Base-by-base conservation (phyloP, 2,329 filamentous ascomycete species). In the Stylonectria norvegica region DNA sequence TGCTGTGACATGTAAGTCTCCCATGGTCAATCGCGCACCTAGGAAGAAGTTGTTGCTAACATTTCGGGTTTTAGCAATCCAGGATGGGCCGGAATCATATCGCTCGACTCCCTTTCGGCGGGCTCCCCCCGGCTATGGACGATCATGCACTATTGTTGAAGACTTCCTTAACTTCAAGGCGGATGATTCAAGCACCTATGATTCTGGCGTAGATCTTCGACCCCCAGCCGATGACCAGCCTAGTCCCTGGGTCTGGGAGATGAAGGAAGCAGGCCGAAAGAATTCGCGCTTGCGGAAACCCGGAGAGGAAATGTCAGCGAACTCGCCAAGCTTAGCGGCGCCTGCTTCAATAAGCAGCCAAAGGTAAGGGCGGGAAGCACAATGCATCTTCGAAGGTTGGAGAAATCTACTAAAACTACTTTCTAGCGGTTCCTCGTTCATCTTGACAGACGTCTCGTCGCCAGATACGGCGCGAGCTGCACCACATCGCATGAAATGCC, bases 191-290 rank as follows among this genome's bases (percentile, higher is more conserved):
- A 38, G 43, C 18, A 43, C 40, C 14, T 52, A 47, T 18, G 53
- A 55, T 35, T 55, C 52, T 2, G 52, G 52, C 12, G 45, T 55
- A 20, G 52, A 51, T 5, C 34, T 55, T 29, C 43, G 34, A 3
- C 37, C 30, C 19, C 25, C 45, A 10, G 23, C 29, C 17, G 34
- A 42, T 15, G 16, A 27, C 14, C 42, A 34, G 14, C 34, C 32
- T 5, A 54, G 49, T 20, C 41, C 36, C 7, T 51, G 46, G 37
- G 36, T 47, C n/a, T 28, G 25, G 8, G 39, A 47, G 25, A 47
- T 45, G 41, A 43, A 40, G 28, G 46, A 50, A 31, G 41, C 42
- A 8, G 42, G 42, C 17, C 41, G 46, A 22, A 31, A 29, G 4
- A 40, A 48, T 27, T 35, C 47, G 12, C 34, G 37, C 9, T 18